These are phyloP conservation scores for Trichoderma virens DNA, from an alignment of 495 filamentous ascomycete species.

Conservation along the genomic window DNA sequence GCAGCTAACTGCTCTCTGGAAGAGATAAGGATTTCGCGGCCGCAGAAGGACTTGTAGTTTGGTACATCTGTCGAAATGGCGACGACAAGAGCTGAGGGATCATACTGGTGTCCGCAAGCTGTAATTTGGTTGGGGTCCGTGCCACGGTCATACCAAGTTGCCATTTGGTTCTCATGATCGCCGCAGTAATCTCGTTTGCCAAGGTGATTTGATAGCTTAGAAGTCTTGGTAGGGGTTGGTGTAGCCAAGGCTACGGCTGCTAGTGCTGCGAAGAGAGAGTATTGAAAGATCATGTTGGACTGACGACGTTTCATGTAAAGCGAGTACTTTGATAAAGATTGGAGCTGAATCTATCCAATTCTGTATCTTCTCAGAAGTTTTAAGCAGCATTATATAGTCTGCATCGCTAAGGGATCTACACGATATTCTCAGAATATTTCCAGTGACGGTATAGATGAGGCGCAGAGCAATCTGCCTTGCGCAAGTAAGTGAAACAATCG, in stretches of 20 bases:
- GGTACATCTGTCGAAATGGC: not conserved
- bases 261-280: not conserved
- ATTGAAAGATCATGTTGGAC: not conserved
- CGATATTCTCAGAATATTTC: too few species aligned
- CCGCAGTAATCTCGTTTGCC: not conserved
- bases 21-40: not conserved
- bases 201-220: not conserved
- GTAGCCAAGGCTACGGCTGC: not conserved
- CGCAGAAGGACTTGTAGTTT: not conserved
- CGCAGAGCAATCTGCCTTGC: too few species aligned
- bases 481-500: too few species aligned
- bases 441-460: too few species aligned
- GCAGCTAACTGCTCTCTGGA: not conserved
- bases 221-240: not conserved
- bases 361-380: too few species aligned
- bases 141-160: not conserved
- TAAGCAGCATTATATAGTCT: too few species aligned
- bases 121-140: not conserved
- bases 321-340: too few species aligned
- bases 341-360: too few species aligned
- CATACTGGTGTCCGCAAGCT: not conserved
- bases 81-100: not conserved
- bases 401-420: too few species aligned
- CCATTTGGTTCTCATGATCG: not conserved
- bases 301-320: too few species aligned